Evolutionary conservation across 768 basidiomycete species (phyloP), one percentile per base, ranked within the genome.

Genomic region (Suillus paluster): DNA sequence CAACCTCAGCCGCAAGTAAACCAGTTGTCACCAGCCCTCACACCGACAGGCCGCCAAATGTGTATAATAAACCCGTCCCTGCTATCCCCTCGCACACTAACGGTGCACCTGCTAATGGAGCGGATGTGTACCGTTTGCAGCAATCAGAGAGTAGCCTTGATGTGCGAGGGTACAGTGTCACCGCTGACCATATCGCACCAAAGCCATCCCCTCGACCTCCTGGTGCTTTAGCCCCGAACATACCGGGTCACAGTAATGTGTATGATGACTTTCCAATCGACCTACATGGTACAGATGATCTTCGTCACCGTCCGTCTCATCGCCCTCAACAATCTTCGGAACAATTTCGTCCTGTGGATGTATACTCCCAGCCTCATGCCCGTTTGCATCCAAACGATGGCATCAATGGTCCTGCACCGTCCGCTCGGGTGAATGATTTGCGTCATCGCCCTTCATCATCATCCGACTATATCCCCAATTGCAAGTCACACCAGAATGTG

Each of bases 11-110:
- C 17, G 14, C 45, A 17, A 64, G 57, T 27, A 76, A 60, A 61
- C 63, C 63, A 19, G n/a, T 46, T 30, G 19, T 27, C 33, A 2
- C 33, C 19, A 58, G 46, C 56, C 54, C 57, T 23, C 71, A 64
- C 41, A 56, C 70, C 3, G 73, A 75, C 25, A 10, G 58, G 17
- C 19, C 21, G 4, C 65, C 67, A 1, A 75, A 73, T 36, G 44
- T 76, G 17, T 64, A 73, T 64, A 75, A 73, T 64, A 75, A 75
- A 59, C 73, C 73, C 14, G 73, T 75, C 4, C 73, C 73, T 8
- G 67, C 73, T 2, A 66, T 75, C 11, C 73, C 73, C 2, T 36
- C 57, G 7, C 60, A 61, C 21, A 8, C 54, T 5, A 69, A 69
- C n/a, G 65, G 65, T 11, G 38, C 38, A 38, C 57, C 59, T 7